Conservation (phyloP, 108 stramenopile genomes). For the Conticribra weissflogii region DNA sequence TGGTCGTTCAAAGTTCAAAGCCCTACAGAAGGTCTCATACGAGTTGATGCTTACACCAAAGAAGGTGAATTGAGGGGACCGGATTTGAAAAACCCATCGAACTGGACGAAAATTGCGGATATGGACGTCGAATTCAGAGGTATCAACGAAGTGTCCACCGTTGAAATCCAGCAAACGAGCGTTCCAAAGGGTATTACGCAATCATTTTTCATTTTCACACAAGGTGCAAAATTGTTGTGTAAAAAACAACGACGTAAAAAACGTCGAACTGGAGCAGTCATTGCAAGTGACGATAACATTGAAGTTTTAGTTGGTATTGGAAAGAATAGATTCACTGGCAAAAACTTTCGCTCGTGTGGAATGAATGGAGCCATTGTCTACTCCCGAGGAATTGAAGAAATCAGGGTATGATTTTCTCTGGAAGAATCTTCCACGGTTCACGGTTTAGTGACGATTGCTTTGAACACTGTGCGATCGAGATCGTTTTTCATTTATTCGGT, state of each 20-base stretch:
- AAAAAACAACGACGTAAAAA: not conserved
- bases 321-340: conserved; percentile 7
- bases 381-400: not conserved
- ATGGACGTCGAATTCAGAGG: not conserved
- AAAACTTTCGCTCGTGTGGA: conserved; percentile 5
- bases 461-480: too few species aligned
- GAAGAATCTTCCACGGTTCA: too few species aligned
- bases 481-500: too few species aligned
- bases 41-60: too few species aligned
- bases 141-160: not conserved
- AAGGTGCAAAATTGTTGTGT: not conserved
- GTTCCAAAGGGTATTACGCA: conserved; percentile 14
- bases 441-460: too few species aligned
- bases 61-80: conserved; percentile 4
- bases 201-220: conserved; percentile 11
- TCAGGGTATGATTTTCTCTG: not conserved
- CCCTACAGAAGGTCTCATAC: not conserved
- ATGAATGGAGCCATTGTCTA: conserved; percentile 16
- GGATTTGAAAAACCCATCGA: conserved; percentile 2
- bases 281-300: conserved; percentile 11
- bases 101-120: conserved; percentile 12
- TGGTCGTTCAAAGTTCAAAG: conserved; percentile 8
- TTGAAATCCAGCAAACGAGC: not conserved
- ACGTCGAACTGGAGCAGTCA: not conserved
- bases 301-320: conserved; percentile 11